Conservation (phyloP, 2,329 filamentous ascomycete genomes). For the Fusarium coffeatum region DNA sequence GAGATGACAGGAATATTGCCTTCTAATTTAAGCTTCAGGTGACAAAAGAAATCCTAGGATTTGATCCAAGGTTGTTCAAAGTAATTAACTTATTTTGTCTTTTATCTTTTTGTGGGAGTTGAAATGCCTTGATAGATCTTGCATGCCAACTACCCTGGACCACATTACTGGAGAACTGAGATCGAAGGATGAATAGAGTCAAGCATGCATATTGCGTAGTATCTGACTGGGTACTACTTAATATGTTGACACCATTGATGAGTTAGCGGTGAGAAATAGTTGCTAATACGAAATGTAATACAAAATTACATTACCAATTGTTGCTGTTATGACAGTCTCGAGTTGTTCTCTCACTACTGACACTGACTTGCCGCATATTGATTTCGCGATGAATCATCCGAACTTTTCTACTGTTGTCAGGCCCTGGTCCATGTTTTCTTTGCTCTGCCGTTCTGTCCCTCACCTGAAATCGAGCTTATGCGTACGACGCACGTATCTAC, state of each 20-base stretch:
- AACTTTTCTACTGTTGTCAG: not conserved
- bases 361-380: not conserved
- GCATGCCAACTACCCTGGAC: not conserved
- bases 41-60: not conserved
- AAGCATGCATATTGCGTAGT: not conserved
- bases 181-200: not conserved
- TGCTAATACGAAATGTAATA: not conserved
- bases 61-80: not conserved
- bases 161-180: not conserved
- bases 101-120: not conserved
- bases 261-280: not conserved
- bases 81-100: not conserved
- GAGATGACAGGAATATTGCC: not conserved
- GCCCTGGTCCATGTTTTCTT: not conserved
- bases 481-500: not conserved
- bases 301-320: not conserved
- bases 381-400: not conserved
- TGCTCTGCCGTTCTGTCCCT: conserved; percentile 1
- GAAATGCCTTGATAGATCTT: not conserved
- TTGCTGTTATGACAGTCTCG: not conserved
- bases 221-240: not conserved
- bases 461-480: conserved; percentile 8
- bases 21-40: not conserved
- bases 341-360: not conserved
- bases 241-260: not conserved